These are phyloP conservation scores for Monilinia polystroma DNA, from an alignment of 2,329 filamentous ascomycete species.

Conservation along the genomic window DNA sequence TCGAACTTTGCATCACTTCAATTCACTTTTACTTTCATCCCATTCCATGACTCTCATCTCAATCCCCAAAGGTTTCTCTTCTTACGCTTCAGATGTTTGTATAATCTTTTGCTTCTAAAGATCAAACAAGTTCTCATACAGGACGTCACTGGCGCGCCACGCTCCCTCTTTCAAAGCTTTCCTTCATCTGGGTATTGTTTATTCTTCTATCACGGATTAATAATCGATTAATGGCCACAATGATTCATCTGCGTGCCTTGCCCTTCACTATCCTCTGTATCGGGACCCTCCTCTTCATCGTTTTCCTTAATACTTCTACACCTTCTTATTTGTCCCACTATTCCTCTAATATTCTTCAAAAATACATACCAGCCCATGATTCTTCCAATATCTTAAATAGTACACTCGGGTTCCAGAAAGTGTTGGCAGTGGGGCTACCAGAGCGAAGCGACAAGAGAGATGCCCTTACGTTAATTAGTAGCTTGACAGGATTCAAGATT, in stretches of 20 bases:
- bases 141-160: neutral
- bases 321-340: conserved; percentile 17
- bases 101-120: neutral
- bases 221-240: neutral
- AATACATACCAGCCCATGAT: conserved; percentile 12
- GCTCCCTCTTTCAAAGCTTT: neutral
- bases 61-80: neutral
- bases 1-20: neutral
- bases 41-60: neutral
- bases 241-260: conserved; percentile 18
- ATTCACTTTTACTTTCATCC: neutral
- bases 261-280: conserved; percentile 11
- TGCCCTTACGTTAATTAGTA: conserved; percentile 46
- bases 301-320: conserved; percentile 20
- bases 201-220: neutral
- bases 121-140: neutral
- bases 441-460: conserved; percentile 51
- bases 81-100: neutral
- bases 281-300: conserved; percentile 14
- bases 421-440: conserved; percentile 49
- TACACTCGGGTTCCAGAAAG: conserved; percentile 42
- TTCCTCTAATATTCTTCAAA: conserved; percentile 9
- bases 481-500: conserved; percentile 45
- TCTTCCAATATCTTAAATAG: neutral
- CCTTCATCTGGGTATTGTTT: too few species aligned